Percentiles rank a stretch among this genome's conserved stretches.
phyloP scores from a whole-genome alignment of 768 basidiomycete genomes.

The Nidula microcarpa region DNA sequence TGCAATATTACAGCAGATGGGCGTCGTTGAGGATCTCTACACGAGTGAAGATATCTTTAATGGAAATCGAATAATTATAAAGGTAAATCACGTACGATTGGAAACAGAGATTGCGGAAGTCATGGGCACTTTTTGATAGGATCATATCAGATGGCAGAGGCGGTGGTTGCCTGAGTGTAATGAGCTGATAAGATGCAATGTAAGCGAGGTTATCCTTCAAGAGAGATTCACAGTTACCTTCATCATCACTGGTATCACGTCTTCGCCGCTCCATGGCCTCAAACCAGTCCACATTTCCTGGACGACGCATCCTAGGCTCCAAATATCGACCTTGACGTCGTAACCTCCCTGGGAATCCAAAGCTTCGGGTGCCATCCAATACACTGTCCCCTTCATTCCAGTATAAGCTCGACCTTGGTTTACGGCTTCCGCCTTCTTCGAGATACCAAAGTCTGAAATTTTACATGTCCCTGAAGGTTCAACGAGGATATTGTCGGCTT shows the following conservation, averaged over 20 bases:
- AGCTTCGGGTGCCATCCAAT: conserved; percentile 96
- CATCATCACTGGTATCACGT: conserved; percentile 72
- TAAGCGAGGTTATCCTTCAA: not conserved
- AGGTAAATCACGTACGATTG: conserved; percentile 46
- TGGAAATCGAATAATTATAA: not conserved
- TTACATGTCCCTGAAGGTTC: conserved; percentile 85
- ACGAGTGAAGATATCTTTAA: not conserved
- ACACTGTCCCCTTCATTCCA: conserved; percentile 85
- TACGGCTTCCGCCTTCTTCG: conserved; percentile 80
- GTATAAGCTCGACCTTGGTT: conserved; percentile 59
- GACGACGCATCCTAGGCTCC: conserved; percentile 91
- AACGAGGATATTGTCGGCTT: conserved; percentile 92
- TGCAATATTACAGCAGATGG: conserved; percentile 65
- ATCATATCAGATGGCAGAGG: conserved; percentile 70
- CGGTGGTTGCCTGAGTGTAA: conserved; percentile 62
- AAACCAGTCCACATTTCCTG: conserved; percentile 96
- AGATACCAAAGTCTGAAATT: conserved; percentile 95
- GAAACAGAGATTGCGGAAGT: conserved; percentile 79
- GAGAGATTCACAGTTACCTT: conserved; percentile 47
- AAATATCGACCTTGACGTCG: conserved; percentile 93
- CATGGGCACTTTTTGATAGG: conserved; percentile 57
- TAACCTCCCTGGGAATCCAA: conserved; percentile 74
- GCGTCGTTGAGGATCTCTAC: conserved; percentile 66
- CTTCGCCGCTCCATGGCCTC: conserved; percentile 80
- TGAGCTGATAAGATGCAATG: conserved; percentile 42